Evolutionary conservation across 495 filamentous ascomycete species (phyloP), one percentile per base, ranked within the genome.

Genomic region (Trichocladium antarcticum): DNA sequence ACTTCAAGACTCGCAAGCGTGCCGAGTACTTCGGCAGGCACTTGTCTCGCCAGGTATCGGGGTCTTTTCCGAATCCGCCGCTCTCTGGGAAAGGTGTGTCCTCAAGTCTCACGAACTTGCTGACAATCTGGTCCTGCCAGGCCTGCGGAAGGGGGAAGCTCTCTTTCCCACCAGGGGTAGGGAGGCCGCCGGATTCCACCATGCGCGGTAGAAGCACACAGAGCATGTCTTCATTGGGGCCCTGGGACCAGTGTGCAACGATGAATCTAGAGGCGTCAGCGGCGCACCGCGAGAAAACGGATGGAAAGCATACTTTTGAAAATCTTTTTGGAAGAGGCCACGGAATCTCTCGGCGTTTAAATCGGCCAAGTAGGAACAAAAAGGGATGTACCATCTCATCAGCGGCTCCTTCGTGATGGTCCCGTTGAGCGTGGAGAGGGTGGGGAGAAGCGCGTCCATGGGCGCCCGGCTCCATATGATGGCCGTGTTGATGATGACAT

Each of bases 351-450:
- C 83, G 9, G 73, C 58, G 37, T 84, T 80, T 47, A 89, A 68
- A 35, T 85, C 76, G 0, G 83, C 77, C 53, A 89, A 80, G 28
- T 85, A 82, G 12, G 81, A 80, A 61, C 85, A 96, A 59, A 95
- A 96, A 5, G 78, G 72, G 39, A 96, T 69, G 63, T 97, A 97
- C 68, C 79, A 77, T 43, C 61, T 61, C 50, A 80, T 77, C 43
- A 85, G 71, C 2, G 68, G 71, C 16, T 81, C 79, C 39, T 71
- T 75, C 6, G 78, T 78, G 49, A 90, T 70, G n/a, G 67, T 61
- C 31, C 78, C 73, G 68, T 81, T 79, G 34, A 86, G 68, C 6
- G 74, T 53, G 17, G 77, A 76, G 31, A 87, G 66, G 31, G 69
- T 74, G 8, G 87, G 79, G 37, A 96, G 77, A 42, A 89, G 68